A percentile compares a stretch with the other conserved stretches of the same genome.
Evolutionary conservation across 2,329 filamentous ascomycete species (phyloP).

Genomic region (Alternaria gaisen): DNA sequence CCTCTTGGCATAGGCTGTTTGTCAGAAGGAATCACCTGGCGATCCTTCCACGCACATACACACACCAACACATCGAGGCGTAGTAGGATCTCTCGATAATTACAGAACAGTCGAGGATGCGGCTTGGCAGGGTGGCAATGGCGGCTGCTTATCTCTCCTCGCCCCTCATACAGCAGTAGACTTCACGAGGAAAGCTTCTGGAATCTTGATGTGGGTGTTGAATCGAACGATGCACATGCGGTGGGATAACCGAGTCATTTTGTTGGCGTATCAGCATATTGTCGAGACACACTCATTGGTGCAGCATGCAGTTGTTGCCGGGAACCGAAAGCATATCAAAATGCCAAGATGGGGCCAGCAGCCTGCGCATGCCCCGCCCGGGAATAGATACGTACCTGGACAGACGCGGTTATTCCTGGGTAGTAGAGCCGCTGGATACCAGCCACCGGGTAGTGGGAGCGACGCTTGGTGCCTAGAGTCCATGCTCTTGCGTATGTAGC

Average conservation of each 20-base stretch:
- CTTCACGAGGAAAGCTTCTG: not conserved
- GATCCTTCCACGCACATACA: not conserved
- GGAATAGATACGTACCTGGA: not conserved
- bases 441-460: not conserved
- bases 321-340: not conserved
- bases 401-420: slow-evolving; percentile 13
- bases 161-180: not conserved
- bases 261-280: not conserved
- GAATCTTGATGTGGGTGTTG: not conserved
- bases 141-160: slow-evolving; percentile 2
- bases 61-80: slow-evolving; percentile 3
- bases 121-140: not conserved
- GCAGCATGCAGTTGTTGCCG: not conserved
- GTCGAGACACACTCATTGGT: not conserved
- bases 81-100: not conserved
- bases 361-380: not conserved
- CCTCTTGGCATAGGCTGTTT: slow-evolving; percentile 8
- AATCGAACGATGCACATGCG: not conserved
- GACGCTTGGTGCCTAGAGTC: not conserved
- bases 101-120: slow-evolving; percentile 1
- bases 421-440: not conserved
- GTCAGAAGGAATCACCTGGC: not conserved
- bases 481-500: slow-evolving; percentile 1
- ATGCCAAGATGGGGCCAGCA: not conserved
- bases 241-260: not conserved